A percentile compares a stretch with the other conserved stretches of the same genome.
Conservation (phyloP, 2,329 filamentous ascomycete species). For the Fusarium fracticaudum region DNA sequence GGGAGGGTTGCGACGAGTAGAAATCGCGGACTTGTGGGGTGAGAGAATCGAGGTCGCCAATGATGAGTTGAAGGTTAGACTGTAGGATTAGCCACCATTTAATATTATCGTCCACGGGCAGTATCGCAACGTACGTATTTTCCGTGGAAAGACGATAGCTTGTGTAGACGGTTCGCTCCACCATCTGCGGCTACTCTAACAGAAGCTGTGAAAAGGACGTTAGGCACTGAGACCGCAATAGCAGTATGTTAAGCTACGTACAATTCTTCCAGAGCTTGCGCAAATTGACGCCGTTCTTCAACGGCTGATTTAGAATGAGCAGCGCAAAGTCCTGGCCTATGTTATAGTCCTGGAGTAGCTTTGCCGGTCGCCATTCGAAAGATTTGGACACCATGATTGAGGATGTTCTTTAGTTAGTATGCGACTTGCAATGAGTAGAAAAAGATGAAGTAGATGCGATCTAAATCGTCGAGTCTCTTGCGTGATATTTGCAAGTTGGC, state of each 20-base stretch:
- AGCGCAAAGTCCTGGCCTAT: conserved; percentile 53
- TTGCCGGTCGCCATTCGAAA: conserved; percentile 54
- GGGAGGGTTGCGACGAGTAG: conserved; percentile 65
- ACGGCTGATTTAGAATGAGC: conserved; percentile 63
- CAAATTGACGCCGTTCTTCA: conserved; percentile 57
- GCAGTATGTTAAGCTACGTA: conserved; percentile 42
- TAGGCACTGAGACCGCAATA: conserved; percentile 22
- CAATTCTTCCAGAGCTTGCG: conserved; percentile 61
- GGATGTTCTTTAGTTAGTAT: neutral
- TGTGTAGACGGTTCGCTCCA: conserved; percentile 80
- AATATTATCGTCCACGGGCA: neutral
- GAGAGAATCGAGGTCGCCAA: conserved; percentile 93
- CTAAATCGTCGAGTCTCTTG: neutral
- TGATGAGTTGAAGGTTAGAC: conserved; percentile 75
- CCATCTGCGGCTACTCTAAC: conserved; percentile 87
- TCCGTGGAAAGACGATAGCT: conserved; percentile 54
- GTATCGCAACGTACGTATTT: conserved; percentile 52
- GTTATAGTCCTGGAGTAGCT: conserved; percentile 48
- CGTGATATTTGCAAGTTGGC: neutral
- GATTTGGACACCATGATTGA: conserved; percentile 36
- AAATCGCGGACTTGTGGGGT: conserved; percentile 68
- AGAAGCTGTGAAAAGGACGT: conserved; percentile 57
- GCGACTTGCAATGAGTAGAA: neutral
- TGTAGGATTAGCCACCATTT: conserved; percentile 38
- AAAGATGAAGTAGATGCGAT: neutral